Conservation (phyloP, 2,329 filamentous ascomycete species). For the Scedosporium minutisporum region DNA sequence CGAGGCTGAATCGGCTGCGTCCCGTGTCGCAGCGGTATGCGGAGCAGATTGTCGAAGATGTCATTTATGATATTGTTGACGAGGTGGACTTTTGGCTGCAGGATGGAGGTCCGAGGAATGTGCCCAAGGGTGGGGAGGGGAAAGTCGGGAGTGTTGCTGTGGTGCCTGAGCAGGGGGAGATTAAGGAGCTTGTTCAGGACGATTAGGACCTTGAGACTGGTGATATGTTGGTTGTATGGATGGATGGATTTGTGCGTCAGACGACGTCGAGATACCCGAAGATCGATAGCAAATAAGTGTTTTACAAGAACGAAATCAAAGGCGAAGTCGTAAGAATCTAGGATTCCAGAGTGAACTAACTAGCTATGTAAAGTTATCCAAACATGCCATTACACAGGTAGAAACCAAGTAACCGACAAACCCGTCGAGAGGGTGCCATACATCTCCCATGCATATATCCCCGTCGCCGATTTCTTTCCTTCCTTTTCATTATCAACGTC, state of each 20-base stretch:
- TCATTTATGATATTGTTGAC: slow-evolving; percentile 87
- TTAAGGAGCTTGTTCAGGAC: slow-evolving; percentile 57
- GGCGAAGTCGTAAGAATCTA: no score
- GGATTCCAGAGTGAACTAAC: no score
- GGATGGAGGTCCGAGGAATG: slow-evolving; percentile 46
- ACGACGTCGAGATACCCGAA: not conserved
- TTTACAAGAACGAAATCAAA: no score
- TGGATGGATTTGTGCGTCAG: no score
- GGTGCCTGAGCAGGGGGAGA: slow-evolving; percentile 43
- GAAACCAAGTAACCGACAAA: no score
- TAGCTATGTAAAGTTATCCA: no score
- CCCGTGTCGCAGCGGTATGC: slow-evolving; percentile 71
- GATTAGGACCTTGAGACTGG: slow-evolving; percentile 29
- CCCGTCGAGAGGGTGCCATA: no score
- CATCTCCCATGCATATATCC: no score
- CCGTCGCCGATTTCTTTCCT: no score
- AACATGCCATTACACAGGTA: no score
- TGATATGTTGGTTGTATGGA: not conserved
- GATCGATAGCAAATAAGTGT: not conserved
- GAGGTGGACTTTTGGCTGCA: slow-evolving; percentile 85
- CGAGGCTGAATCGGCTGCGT: slow-evolving; percentile 18
- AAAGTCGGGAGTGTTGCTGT: slow-evolving; percentile 33
- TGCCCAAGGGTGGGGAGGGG: slow-evolving; percentile 32
- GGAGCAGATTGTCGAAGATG: slow-evolving; percentile 90
- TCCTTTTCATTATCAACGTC: no score